These are phyloP conservation scores for Syzygium aqueum DNA, from an alignment of 345 rosid genomes.

Conservation along the genomic window DNA sequence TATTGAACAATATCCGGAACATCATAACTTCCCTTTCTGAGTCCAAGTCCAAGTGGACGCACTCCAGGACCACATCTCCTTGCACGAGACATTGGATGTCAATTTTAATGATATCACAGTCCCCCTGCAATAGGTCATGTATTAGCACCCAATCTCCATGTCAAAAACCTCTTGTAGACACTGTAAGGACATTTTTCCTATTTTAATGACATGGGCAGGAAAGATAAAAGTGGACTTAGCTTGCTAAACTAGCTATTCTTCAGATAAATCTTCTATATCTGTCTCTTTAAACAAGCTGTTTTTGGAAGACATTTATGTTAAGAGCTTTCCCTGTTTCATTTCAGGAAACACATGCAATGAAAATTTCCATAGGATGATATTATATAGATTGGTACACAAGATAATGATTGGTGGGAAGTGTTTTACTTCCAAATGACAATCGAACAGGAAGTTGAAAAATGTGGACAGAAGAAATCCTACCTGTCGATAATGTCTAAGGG, in stretches of 20 bases:
- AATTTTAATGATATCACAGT: slow-evolving; percentile 92
- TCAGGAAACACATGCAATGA: background rate
- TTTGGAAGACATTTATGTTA: background rate
- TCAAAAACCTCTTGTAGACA: background rate
- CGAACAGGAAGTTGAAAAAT: background rate
- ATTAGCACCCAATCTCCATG: background rate
- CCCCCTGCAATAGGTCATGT: slow-evolving; percentile 47
- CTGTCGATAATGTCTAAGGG: slow-evolving; percentile 77
- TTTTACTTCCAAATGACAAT: background rate
- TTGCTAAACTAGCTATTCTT: background rate
- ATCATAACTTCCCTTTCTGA: slow-evolving; percentile 96
- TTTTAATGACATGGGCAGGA: background rate
- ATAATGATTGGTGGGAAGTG: background rate
- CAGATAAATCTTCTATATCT: background rate
- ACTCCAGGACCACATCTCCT: slow-evolving; percentile 97
- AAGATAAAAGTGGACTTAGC: background rate
- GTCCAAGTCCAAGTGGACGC: slow-evolving; percentile 87
- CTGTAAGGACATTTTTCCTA: background rate
- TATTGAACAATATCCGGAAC: slow-evolving; percentile 95
- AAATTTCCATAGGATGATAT: background rate
- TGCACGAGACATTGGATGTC: slow-evolving; percentile 94
- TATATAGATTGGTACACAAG: background rate
- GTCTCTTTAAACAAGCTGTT: background rate
- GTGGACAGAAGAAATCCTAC: slow-evolving; percentile 20
- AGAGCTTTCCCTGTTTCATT: background rate